Evolutionary conservation across 345 rosid species (phyloP).

Genomic region (Crucihimalaya himalaica): DNA sequence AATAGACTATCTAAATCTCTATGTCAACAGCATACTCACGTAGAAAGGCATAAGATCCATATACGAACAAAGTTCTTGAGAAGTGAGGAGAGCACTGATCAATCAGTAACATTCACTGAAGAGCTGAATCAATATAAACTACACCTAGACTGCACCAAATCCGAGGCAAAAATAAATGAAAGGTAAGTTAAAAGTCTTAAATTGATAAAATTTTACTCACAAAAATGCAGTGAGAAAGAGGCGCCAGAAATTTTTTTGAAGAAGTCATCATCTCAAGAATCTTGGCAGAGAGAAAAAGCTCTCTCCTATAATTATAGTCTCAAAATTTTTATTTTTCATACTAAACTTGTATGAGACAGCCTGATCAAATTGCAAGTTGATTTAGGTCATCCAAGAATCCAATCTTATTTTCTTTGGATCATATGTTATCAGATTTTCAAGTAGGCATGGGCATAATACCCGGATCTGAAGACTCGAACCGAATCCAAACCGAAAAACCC

Average conservation of each 20-base stretch:
- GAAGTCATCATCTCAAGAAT: conserved; percentile 12
- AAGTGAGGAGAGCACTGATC: conserved; percentile 44
- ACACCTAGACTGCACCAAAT: conserved; percentile 54
- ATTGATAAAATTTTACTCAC: neutral
- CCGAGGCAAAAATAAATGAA: neutral
- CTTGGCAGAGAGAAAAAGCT: neutral
- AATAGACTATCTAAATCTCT: neutral
- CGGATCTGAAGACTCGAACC: no score
- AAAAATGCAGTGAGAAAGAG: neutral
- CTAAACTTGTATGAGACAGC: neutral
- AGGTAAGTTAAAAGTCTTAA: neutral
- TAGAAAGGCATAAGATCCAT: neutral
- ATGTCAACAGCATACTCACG: conserved; percentile 1
- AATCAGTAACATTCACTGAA: conserved; percentile 59
- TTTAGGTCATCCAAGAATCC: neutral
- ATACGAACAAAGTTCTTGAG: conserved; percentile 44
- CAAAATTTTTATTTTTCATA: neutral
- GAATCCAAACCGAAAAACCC: no score
- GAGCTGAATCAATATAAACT: conserved; percentile 48
- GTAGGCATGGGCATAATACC: no score
- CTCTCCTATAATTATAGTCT: neutral
- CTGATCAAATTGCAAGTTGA: neutral
- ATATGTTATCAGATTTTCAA: neutral
- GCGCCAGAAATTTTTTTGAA: neutral
- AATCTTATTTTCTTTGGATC: neutral